These are phyloP conservation scores for Lasiodiplodia hormozganensis DNA, from an alignment of 2,329 filamentous ascomycete species.

Conservation along the genomic window DNA sequence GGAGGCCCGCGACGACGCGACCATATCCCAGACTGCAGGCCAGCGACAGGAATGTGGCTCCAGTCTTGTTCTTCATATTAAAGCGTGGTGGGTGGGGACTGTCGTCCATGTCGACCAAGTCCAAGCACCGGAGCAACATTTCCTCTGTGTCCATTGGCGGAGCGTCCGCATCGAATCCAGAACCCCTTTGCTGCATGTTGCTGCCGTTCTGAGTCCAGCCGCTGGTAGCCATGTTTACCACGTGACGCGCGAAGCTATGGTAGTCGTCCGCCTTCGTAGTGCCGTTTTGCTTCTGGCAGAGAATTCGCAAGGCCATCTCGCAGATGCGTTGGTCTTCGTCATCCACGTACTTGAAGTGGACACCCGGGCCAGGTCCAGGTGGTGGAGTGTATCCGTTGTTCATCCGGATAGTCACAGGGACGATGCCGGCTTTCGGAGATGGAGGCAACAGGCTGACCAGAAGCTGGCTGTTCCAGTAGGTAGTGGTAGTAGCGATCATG, in stretches of 20 bases:
- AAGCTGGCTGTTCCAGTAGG: constrained; percentile 81
- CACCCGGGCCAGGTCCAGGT: constrained; percentile 44
- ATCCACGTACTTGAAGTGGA: constrained; percentile 73
- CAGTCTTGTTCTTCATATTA: constrained; percentile 69
- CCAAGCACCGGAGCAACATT: constrained; percentile 75
- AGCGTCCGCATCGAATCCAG: not conserved
- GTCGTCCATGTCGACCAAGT: constrained; percentile 79
- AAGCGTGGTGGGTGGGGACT: constrained; percentile 71
- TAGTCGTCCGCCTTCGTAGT: constrained; percentile 35
- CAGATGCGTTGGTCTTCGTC: constrained; percentile 74
- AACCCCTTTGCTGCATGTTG: constrained; percentile 31
- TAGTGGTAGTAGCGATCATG: constrained; percentile 71
- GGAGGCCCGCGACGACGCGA: constrained; percentile 76
- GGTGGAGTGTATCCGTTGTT: constrained; percentile 51
- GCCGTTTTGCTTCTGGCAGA: constrained; percentile 44
- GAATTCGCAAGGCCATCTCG: constrained; percentile 62
- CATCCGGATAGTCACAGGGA: constrained; percentile 73
- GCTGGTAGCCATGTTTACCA: constrained; percentile 6
- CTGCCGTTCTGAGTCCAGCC: constrained; percentile 10
- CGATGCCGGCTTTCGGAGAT: constrained; percentile 69
- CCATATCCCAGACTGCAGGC: constrained; percentile 77
- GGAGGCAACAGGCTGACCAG: constrained; percentile 81
- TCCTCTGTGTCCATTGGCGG: constrained; percentile 63
- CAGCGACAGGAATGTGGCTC: constrained; percentile 82
- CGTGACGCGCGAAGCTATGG: constrained; percentile 31